phyloP scores from a whole-genome alignment of 371 early-diverging fungal genomes.

The Mortierella sp. region DNA sequence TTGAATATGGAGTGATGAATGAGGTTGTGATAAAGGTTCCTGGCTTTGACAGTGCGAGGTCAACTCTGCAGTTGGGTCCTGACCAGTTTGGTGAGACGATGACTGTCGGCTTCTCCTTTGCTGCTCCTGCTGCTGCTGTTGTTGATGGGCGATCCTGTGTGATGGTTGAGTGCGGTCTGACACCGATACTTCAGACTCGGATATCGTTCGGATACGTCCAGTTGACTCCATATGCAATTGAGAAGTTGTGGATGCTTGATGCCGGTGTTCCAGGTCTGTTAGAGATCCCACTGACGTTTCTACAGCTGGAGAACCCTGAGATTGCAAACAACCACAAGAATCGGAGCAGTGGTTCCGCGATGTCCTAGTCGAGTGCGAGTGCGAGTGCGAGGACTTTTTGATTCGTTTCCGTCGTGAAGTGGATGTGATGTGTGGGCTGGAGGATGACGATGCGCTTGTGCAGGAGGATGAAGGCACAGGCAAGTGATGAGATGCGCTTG shows the following conservation, averaged over 20 bases:
- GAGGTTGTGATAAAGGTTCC: background rate
- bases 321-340: conserved; percentile 30
- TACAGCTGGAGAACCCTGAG: background rate
- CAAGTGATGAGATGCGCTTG: conserved; percentile 24
- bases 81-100: conserved; percentile 21
- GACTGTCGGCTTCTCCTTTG: conserved; percentile 13
- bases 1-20: conserved; percentile 21
- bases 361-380: conserved; percentile 9
- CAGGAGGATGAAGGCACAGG: conserved; percentile 14
- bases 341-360: conserved; percentile 24
- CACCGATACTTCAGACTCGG: conserved; percentile 41
- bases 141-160: conserved; percentile 19
- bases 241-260: background rate
- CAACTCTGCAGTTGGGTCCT: conserved; percentile 6
- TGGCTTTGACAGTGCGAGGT: conserved; percentile 1
- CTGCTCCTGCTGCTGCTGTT: conserved; percentile 14
- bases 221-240: conserved; percentile 33
- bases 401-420: conserved; percentile 47
- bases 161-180: conserved; percentile 23
- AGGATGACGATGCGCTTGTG: conserved; percentile 8
- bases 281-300: background rate
- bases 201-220: conserved; percentile 38
- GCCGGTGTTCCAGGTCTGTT: conserved; percentile 13
- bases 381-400: conserved; percentile 33
- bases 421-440: conserved; percentile 8